Base-by-base conservation (phyloP, 2,329 filamentous ascomycete species). In the Colletotrichum tamarilloi region DNA sequence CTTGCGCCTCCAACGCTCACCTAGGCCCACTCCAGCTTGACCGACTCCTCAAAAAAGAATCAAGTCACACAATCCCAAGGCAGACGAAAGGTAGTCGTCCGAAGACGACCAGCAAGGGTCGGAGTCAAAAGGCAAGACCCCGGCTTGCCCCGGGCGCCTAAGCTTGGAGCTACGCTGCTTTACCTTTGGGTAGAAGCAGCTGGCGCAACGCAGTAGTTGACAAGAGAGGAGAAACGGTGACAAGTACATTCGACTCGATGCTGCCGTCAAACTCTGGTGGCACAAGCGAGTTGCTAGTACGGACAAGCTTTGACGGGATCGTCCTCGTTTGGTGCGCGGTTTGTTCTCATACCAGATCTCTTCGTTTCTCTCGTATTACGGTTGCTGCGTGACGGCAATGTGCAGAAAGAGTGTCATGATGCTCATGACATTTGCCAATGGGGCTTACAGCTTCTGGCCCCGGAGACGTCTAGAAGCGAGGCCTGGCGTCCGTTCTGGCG, bases 1-100 rank as follows among this genome's bases (percentile, higher is more conserved):
- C 63, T 74, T 57, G 14, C 64, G 68, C 72, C 68, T 59, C 58
- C 14, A 68, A 63, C 58, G 68, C 46, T 64, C 68, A 52, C 26
- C 22, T 30, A 65, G 19, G 22, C 62, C 71, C 71, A 70, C 67
- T 52, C 56, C 30, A 62, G 62, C 60, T 52, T 66, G 67, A 62
- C 67, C 60, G 67, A 66, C 71, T 66, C 22, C 19, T 62, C 46
- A 19, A 4, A 24, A n/a, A 14, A 52, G 35, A 28, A 38, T 58
- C 14, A n/a, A 57, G 60, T 65, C n/a, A n/a, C 28, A 32, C 35
- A 58, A 52, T 62, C 24, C 56, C 67, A 35, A 52, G 55, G 28
- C n/a, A 52, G 56, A 65, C 49, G 71, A 66, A 71, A 73, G 60
- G 67, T 35, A 73, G 28, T 16, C 16, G 32, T 26, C 22, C 5